Conservation (phyloP, 805 yeast species). For the Vanderwaltozyma tropicalis region DNA sequence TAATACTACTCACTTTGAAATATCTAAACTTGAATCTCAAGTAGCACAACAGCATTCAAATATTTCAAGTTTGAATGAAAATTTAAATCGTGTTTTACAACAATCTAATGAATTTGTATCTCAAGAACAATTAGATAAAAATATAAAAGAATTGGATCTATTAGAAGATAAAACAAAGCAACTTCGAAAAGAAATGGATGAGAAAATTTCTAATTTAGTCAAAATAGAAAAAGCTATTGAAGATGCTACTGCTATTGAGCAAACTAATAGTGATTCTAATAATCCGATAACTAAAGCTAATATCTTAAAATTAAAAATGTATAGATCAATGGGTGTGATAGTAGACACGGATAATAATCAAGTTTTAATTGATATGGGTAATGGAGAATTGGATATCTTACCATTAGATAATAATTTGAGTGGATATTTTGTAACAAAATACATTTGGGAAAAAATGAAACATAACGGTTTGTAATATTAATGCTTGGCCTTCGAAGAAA, state of each 20-base stretch:
- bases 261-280: not conserved
- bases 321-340: conserved; percentile 48
- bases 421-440: conserved; percentile 61
- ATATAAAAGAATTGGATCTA: conserved; percentile 18
- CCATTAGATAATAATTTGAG: conserved; percentile 45
- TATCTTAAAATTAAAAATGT: conserved; percentile 47
- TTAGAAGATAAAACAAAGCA: conserved; percentile 14
- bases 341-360: conserved; percentile 35
- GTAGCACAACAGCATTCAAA: conserved; percentile 5
- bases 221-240: conserved; percentile 3
- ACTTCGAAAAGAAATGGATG: conserved; percentile 15
- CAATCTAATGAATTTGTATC: conserved; percentile 10
- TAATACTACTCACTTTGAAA: conserved; percentile 5
- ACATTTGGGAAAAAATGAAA: conserved; percentile 51
- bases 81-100: conserved; percentile 8
- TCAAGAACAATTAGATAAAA: conserved; percentile 9
- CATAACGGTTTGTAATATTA: not conserved
- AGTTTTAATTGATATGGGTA: conserved; percentile 40
- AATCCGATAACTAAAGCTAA: conserved; percentile 18
- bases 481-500: not conserved
- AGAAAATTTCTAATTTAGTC: conserved; percentile 9
- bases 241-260: not conserved
- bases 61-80: conserved; percentile 4
- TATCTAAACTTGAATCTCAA: conserved; percentile 5
- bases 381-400: conserved; percentile 37